Evolutionary conservation across 2,329 filamentous ascomycete genomes (phyloP).

Genomic region (Colletotrichum tamarilloi): DNA sequence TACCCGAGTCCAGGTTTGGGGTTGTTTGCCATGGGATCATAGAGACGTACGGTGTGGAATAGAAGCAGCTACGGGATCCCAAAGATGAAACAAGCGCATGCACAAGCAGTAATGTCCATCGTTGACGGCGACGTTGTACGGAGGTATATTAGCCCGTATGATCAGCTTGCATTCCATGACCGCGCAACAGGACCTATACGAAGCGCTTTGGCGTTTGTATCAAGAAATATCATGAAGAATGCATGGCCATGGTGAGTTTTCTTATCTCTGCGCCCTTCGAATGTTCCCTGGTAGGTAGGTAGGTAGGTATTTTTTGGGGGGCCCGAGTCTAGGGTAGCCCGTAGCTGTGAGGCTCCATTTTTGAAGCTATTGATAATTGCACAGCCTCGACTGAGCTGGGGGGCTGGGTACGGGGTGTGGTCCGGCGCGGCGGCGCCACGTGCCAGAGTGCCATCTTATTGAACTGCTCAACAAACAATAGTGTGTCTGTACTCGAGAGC

Average conservation of each 20-base stretch:
- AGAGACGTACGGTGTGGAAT: slow-evolving; percentile 13
- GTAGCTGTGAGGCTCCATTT: slow-evolving; percentile 8
- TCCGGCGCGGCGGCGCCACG: slow-evolving; percentile 23
- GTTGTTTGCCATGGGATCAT: slow-evolving; percentile 29
- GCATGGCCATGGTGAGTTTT: neutral
- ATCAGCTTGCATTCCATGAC: neutral
- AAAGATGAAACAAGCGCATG: neutral
- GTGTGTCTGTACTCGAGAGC: neutral
- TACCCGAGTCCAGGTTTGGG: slow-evolving; percentile 35
- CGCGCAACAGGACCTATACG: neutral
- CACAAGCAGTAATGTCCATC: neutral
- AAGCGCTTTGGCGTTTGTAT: neutral
- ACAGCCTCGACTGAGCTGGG: slow-evolving; percentile 25
- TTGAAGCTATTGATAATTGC: slow-evolving; percentile 27
- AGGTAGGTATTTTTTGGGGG: neutral
- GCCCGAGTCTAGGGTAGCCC: neutral
- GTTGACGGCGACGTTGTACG: neutral
- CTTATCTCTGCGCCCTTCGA: neutral
- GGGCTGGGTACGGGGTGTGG: neutral
- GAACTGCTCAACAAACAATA: neutral
- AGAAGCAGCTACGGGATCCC: slow-evolving; percentile 15
- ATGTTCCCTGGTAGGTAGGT: neutral
- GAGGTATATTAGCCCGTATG: neutral
- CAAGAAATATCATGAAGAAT: neutral
- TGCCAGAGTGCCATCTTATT: neutral